These are phyloP conservation scores for Glycyrrhiza uralensis DNA, from an alignment of 306 rosid species.

Conservation along the genomic window DNA sequence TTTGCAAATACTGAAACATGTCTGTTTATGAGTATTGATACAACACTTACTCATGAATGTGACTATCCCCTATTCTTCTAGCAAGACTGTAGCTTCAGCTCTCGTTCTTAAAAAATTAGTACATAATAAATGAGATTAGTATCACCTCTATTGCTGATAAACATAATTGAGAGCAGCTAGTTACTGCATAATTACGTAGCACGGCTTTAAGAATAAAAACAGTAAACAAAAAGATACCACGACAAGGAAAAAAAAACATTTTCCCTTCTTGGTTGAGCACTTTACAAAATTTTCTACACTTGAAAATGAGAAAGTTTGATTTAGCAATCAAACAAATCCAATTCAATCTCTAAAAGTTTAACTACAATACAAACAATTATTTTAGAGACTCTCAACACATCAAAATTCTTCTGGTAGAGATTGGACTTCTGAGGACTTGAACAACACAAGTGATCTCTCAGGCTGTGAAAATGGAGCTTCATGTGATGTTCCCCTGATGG, in stretches of 20 bases:
- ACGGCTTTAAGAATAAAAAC: no score
- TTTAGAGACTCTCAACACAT: background rate
- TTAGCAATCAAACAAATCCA: slow-evolving; percentile 13
- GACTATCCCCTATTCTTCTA: no score
- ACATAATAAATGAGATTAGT: no score
- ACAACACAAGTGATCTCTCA: slow-evolving; percentile 79
- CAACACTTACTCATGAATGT: no score
- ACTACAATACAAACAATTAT: slow-evolving; percentile 24
- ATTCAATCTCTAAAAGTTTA: background rate
- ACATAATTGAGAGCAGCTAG: no score
- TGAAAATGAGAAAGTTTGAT: background rate
- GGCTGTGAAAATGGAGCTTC: slow-evolving; percentile 99
- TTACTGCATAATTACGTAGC: no score
- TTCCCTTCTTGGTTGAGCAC: background rate
- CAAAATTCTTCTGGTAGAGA: slow-evolving; percentile 71
- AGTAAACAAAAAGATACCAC: background rate
- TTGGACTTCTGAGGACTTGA: slow-evolving; percentile 66
- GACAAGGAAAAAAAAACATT: background rate
- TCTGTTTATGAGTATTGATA: no score
- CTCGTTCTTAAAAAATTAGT: no score
- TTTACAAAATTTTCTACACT: slow-evolving; percentile 27
- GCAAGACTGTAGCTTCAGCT: no score
- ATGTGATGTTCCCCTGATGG: slow-evolving; percentile 94
- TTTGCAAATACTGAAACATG: no score
- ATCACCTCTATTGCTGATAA: no score